These are phyloP conservation scores for Coemansia pectinata DNA, from an alignment of 192 early-diverging fungal genomes.

Conservation along the genomic window DNA sequence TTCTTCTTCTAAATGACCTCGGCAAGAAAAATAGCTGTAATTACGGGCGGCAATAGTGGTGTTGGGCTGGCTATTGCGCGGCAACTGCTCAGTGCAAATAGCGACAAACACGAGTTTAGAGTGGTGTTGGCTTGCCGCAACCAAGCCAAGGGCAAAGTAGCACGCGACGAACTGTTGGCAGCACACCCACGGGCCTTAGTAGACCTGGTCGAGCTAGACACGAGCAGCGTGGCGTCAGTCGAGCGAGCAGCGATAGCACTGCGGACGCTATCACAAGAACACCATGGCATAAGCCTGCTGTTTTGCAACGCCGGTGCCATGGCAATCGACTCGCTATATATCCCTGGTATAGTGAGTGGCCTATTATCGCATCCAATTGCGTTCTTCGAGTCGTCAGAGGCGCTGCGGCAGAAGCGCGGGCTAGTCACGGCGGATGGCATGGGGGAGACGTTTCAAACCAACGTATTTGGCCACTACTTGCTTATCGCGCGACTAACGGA, in stretches of 20 bases:
- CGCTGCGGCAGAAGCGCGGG: slow-evolving; percentile 34
- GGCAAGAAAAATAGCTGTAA: slow-evolving; percentile 14
- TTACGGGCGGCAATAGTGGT: slow-evolving; percentile 54
- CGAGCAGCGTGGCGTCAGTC: slow-evolving; percentile 48
- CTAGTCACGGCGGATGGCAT: slow-evolving; percentile 36
- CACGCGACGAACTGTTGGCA: slow-evolving; percentile 17
- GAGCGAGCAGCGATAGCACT: slow-evolving; percentile 17
- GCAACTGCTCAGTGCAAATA: slow-evolving; percentile 1
- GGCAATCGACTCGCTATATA: slow-evolving; percentile 35
- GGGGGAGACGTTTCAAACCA: slow-evolving; percentile 53
- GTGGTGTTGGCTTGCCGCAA: slow-evolving; percentile 54
- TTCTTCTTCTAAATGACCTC: not conserved
- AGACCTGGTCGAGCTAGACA: slow-evolving; percentile 39
- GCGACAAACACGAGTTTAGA: not conserved
- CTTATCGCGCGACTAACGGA: slow-evolving; percentile 26
- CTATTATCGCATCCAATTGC: slow-evolving; percentile 35
- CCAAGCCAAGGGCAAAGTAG: slow-evolving; percentile 13
- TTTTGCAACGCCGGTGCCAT: slow-evolving; percentile 57
- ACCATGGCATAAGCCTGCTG: slow-evolving; percentile 25
- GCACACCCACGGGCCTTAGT: slow-evolving; percentile 9
- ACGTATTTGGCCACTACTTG: slow-evolving; percentile 56
- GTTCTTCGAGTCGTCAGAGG: slow-evolving; percentile 51
- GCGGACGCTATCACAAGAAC: not conserved
- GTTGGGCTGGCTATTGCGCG: slow-evolving; percentile 38
- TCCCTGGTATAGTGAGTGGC: slow-evolving; percentile 16